phyloP scores from a whole-genome alignment of 768 basidiomycete species.

The Cystofilobasidium bisporidii region DNA sequence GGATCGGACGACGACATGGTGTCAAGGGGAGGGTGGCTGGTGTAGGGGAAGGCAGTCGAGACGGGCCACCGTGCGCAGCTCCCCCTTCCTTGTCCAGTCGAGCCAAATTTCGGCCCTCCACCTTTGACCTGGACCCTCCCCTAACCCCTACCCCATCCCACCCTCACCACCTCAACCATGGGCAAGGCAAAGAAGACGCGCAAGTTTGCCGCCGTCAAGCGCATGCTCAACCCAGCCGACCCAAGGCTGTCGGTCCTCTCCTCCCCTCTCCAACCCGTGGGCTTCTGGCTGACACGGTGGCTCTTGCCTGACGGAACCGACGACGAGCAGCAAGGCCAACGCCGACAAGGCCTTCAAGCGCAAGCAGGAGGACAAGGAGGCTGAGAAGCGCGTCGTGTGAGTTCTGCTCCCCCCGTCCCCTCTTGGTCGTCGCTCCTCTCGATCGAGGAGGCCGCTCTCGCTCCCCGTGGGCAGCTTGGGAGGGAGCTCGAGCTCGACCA shows the following conservation, averaged over 20 bases:
- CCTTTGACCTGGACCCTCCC: not conserved
- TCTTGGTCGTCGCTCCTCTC: no score
- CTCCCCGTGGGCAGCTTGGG: no score
- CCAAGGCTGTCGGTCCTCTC: constrained; percentile 62
- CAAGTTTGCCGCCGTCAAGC: constrained; percentile 89
- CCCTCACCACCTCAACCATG: constrained; percentile 35
- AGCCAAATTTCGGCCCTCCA: not conserved
- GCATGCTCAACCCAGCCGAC: constrained; percentile 86
- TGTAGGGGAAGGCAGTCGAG: not conserved
- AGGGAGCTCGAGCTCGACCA: no score
- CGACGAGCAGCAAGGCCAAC: constrained; percentile 63
- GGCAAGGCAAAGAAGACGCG: constrained; percentile 85
- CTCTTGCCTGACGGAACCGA: no score
- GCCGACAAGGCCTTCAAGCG: constrained; percentile 45
- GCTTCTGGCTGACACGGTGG: not conserved
- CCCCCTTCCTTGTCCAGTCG: no score
- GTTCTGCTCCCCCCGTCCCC: not conserved
- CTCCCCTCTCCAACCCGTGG: no score
- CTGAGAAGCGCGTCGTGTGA: constrained; percentile 35
- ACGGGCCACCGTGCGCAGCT: not conserved
- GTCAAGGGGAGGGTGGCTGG: not conserved
- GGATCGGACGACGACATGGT: no score
- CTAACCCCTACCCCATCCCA: not conserved
- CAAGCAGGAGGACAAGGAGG: constrained; percentile 67
- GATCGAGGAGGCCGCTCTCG: no score